Evolutionary conservation across 2,329 filamentous ascomycete genomes (phyloP), one percentile per base, ranked within the genome.

Genomic region (Moelleriella libera): DNA sequence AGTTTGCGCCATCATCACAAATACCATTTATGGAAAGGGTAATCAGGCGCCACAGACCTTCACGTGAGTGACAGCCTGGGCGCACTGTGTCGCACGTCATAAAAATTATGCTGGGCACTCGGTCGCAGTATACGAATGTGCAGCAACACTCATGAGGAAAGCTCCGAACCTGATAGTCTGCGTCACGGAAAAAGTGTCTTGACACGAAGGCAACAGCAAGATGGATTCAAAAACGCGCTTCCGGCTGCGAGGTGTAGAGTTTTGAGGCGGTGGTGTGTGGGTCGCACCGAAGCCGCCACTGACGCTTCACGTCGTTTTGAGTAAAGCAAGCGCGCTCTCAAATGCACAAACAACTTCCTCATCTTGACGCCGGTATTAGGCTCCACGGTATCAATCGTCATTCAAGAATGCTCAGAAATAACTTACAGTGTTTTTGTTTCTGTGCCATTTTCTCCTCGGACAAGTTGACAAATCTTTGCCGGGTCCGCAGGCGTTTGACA

Each of bases 341-440:
- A 82, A 82, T 21, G 78, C 78, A 45, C 71, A 68, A 8, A 82
- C 74, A 47, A 82, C 79, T 55, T 80, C 73, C 34, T 67, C 63
- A 45, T 67, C 65, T 67, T 42, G 30, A 5, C 34, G 34, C 34
- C 12, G 8, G 8, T 37, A 4, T 37, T 12, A 37, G 34, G 8
- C 12, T 37, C 12, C 8, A 37, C 34, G 12, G 12, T 8, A 12
- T 4, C 8, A 37, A 37, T 8, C 8, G 12, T 9, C 8, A 12
- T 12, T 9, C 12, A 37, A 2, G 34, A 37, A 8, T 12, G 3
- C 12, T n/a, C 40, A 42, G 8, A 42, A 28, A 5, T 34, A 41
- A 47, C 84, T 68, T 68, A 94, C 88, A 86, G 57, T 95, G 88
- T 51, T 82, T 72, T 58, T 88, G 83, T 60, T 84, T 92, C 54